Evolutionary conservation across 345 rosid genomes (phyloP), one percentile per base, ranked within the genome.

Genomic region (Mangifera indica): DNA sequence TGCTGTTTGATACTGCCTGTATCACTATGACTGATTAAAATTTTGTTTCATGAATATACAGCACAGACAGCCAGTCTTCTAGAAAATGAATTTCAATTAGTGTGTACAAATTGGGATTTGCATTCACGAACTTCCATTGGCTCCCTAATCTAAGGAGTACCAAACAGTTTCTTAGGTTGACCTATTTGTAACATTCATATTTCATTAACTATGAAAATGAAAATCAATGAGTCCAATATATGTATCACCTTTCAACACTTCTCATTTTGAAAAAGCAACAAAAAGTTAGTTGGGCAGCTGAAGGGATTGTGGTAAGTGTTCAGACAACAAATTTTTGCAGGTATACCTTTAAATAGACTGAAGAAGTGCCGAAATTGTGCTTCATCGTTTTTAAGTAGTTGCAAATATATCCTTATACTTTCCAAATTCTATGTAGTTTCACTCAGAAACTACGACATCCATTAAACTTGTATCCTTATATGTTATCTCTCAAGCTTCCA

Each of bases 211-310:
- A 57, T 3, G 7, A 57, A 57, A 25, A 32, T 20, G 17, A 18
- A 48, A 24, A 24, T 11, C 37, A 37, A 32, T 66, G 34, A 45
- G n/a, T 60, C 55, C 24, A 70, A 44, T 52, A 72, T 24, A 21
- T 49, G 37, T 29, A 55, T 48, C 56, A 65, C 14, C 48, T 40
- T 44, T 34, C 51, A n/a, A 44, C 32, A 73, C 56, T 70, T 29
- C 58, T 11, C 66, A 51, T 18, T 21, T n/a, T 21, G 42, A 7
- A 72, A 55, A 72, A 62, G 68, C 76, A 72, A 72, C 68, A 64
- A 64, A 63, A 55, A 25, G 58, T 59, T 20, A 57, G 58, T 58
- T 59, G 45, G 17, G 18, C 7, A 45, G 46, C 66, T 53, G 63
- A 64, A 12, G 25, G 51, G 67, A 6, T 37, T 37, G 8, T 37